phyloP scores from a whole-genome alignment of 768 basidiomycete genomes.

The Pleurotus citrinopileatus region DNA sequence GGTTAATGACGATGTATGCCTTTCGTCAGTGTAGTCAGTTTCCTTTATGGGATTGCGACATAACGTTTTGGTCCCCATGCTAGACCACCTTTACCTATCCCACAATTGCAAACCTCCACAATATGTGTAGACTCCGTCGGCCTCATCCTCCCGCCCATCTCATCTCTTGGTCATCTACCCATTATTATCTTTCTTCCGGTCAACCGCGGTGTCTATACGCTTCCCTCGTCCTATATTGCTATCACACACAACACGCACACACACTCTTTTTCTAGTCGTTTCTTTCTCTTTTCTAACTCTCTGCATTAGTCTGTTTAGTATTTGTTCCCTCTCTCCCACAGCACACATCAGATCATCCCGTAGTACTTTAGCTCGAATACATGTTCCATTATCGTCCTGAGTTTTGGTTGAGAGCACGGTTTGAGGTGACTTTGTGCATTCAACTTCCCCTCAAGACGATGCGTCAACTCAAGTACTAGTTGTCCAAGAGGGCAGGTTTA shows the following conservation, averaged over 20 bases:
- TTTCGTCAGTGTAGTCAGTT: too few relatives aligned
- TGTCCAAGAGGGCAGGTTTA: too few relatives aligned
- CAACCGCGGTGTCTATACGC: background rate
- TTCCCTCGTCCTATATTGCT: background rate
- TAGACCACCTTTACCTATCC: background rate
- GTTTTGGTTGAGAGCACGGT: too few relatives aligned
- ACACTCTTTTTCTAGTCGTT: background rate
- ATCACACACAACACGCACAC: background rate
- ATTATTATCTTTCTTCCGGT: background rate
- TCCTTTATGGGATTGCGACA: background rate
- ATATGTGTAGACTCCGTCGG: background rate
- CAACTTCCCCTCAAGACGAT: too few relatives aligned
- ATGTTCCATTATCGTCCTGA: background rate
- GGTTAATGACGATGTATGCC: too few relatives aligned
- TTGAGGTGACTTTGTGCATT: too few relatives aligned
- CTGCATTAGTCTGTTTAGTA: background rate
- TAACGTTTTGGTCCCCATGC: background rate
- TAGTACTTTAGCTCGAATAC: background rate
- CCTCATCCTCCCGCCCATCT: background rate
- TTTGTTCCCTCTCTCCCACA: too few relatives aligned
- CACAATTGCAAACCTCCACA: background rate
- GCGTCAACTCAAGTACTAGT: too few relatives aligned
- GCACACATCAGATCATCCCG: background rate
- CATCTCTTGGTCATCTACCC: background rate
- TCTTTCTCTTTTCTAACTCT: background rate